Conservation (phyloP, 495 filamentous ascomycete species). For the Amorphotheca resinae region DNA sequence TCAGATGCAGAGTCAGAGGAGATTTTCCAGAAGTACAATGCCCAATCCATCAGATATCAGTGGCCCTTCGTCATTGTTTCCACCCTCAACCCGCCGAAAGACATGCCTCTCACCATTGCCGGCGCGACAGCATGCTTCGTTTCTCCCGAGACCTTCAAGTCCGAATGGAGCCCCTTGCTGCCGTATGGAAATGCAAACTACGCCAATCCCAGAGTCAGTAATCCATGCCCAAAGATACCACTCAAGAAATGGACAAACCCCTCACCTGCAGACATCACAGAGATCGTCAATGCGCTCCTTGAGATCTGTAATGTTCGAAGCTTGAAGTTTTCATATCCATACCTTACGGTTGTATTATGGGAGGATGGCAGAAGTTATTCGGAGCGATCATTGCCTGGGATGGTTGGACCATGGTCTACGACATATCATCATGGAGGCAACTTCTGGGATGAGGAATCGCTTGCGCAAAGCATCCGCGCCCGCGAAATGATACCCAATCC, state of each 20-base stretch:
- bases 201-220: neutral
- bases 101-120: neutral
- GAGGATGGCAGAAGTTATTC: slow-evolving; percentile 1
- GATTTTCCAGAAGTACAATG: neutral
- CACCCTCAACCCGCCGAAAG: neutral
- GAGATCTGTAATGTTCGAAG: neutral
- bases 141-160: neutral
- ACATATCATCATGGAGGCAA: slow-evolving; percentile 4
- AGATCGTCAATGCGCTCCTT: slow-evolving; percentile 1
- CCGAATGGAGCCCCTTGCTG: neutral
- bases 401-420: slow-evolving; percentile 3
- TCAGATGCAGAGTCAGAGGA: neutral
- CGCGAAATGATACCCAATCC: slow-evolving; percentile 2
- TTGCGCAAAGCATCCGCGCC: neutral
- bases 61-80: neutral
- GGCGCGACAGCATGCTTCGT: slow-evolving; percentile 1
- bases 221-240: slow-evolving; percentile 1
- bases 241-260: neutral
- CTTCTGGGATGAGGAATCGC: neutral
- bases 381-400: slow-evolving; percentile 2
- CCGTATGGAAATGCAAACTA: neutral
- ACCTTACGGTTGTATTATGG: slow-evolving; percentile 1
- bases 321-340: slow-evolving; percentile 1
- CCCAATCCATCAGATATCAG: neutral
- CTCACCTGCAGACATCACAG: neutral